Evolutionary conservation across 2,329 filamentous ascomycete genomes (phyloP), one percentile per base, ranked within the genome.

Genomic region (Colletotrichum sp.): DNA sequence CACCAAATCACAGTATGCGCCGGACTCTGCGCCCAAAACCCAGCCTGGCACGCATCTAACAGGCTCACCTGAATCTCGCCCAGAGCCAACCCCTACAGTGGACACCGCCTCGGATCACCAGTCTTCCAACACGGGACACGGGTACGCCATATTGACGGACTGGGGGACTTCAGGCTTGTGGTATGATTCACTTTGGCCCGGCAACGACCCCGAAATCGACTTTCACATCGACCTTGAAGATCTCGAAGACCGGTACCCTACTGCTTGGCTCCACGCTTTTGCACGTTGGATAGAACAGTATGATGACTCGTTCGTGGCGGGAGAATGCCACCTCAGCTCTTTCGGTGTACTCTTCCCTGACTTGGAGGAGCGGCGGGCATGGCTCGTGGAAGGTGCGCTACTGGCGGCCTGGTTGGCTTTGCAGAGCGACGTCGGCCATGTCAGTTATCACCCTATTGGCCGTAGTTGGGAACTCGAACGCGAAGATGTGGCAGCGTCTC

Each of bases 161-260:
- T 10, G 2, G 2, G 39, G 5, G 5, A 44, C 39, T 44, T 44
- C 39, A 44, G 18, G 39, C 18, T 44, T n/a, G 1, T 44, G 39
- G 39, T 44, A n/a, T 0, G 3, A 12, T 1, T 1, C 39, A n/a
- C 1, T 0, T 1, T 44, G 9, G 18, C 39, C 18, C 1, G 18
- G 18, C 0, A 44, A 44, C 39, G 39, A 1, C 39, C 3, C 39
- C 1, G 39, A n/a, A 44, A 3, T 2, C 18, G 39, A n/a, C 39
- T 4, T 2, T 1, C 39, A 44, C 9, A 44, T 44, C 39, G 3
- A 44, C 18, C 18, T 44, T n/a, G 18, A 44, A n/a, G 39, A 44
- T 1, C 18, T 44, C 39, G 9, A 44, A 12, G 39, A 44, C 18
- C 39, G 39, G 18, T 44, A 44, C 18, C 39, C 39, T 1, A 5